Percentiles rank a stretch among this genome's conserved stretches.
These are phyloP conservation scores for Astragalus membranaceus DNA, from an alignment of 306 rosid genomes.

Conservation along the genomic window DNA sequence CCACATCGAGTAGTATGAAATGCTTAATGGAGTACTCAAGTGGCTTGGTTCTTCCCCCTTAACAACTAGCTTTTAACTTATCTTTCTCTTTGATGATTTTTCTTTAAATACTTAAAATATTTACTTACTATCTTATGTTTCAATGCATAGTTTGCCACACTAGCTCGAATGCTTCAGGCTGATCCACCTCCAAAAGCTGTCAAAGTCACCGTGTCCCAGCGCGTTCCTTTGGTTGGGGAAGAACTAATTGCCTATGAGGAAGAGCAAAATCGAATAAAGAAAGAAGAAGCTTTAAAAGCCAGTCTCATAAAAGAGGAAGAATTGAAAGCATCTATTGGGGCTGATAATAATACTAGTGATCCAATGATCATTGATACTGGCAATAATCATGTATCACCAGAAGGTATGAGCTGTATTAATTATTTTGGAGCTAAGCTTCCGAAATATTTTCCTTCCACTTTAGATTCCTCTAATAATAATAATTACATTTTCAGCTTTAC, in stretches of 20 bases:
- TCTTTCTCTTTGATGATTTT: not conserved
- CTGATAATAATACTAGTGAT: conserved; percentile 51
- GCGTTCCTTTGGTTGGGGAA: conserved; percentile 92
- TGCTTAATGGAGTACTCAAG: no score
- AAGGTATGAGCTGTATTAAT: conserved; percentile 37
- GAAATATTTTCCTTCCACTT: not conserved
- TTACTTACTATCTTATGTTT: conserved; percentile 15
- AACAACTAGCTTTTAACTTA: not conserved
- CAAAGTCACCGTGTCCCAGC: conserved; percentile 83
- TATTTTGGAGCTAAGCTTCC: conserved; percentile 12
- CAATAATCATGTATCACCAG: conserved; percentile 44
- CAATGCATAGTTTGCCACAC: conserved; percentile 62
- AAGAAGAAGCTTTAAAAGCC: conserved; percentile 88
- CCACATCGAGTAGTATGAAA: no score
- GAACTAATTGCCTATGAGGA: conserved; percentile 95
- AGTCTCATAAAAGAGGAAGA: conserved; percentile 83
- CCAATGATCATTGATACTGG: conserved; percentile 70
- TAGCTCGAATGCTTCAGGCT: conserved; percentile 97
- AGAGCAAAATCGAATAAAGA: conserved; percentile 79
- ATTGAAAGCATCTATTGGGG: conserved; percentile 50
- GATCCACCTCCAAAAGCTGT: conserved; percentile 99
- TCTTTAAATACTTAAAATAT: not conserved
- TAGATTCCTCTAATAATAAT: not conserved
- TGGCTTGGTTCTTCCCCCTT: no score
- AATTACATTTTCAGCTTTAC: conserved; percentile 3